Evolutionary conservation across 73 alveolate species (phyloP).

Genomic region (Tetrahymena thermophila): DNA sequence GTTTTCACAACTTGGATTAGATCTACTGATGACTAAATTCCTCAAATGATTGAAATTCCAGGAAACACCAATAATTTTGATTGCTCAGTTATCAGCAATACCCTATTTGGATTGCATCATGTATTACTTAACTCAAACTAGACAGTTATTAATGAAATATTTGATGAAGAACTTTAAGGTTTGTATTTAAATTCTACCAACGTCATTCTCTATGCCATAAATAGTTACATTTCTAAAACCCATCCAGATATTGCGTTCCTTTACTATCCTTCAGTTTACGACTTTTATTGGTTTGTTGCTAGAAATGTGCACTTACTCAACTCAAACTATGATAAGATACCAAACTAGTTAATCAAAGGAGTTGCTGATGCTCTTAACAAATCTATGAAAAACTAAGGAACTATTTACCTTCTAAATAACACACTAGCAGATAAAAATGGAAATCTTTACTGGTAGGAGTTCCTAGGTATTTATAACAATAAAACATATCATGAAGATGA

Average conservation of each 20-base stretch:
- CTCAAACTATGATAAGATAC: neutral
- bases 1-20: neutral
- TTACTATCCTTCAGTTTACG: neutral
- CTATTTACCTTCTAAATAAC: neutral
- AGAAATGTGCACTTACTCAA: neutral
- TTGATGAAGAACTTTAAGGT: neutral
- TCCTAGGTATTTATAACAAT: neutral
- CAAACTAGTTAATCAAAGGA: neutral
- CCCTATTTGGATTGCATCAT: neutral
- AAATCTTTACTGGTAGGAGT: neutral
- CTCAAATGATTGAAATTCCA: neutral
- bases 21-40: neutral
- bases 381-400: neutral
- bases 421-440: neutral
- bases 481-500: neutral
- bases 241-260: neutral
- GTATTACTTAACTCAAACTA: neutral
- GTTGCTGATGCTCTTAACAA: neutral
- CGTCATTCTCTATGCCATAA: neutral
- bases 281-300: neutral
- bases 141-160: neutral
- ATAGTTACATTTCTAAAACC: neutral
- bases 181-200: neutral
- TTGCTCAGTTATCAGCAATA: neutral
- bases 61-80: neutral